Conservation (phyloP, 2,329 filamentous ascomycete species). For the Myriosclerotinia duriaeana region DNA sequence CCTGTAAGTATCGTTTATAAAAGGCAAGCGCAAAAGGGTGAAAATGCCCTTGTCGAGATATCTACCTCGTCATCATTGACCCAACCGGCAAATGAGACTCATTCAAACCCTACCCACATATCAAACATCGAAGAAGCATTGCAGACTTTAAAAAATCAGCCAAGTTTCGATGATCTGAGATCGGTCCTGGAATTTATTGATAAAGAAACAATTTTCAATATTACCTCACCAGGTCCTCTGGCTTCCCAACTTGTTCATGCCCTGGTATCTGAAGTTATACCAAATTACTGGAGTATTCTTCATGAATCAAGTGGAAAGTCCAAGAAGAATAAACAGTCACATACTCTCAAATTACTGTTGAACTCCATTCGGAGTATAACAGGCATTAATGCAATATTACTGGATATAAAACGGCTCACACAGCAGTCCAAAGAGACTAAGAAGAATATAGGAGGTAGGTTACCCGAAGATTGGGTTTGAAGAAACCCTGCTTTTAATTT, state of each 20-base stretch:
- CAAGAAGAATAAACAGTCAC: conserved; percentile 24
- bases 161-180: conserved; percentile 57
- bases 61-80: conserved; percentile 24
- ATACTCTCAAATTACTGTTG: conserved; percentile 54
- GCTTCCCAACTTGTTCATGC: conserved; percentile 73
- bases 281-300: conserved; percentile 76
- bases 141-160: conserved; percentile 60
- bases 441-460: conserved; percentile 30
- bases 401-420: conserved; percentile 64
- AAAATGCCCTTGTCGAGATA: conserved; percentile 34
- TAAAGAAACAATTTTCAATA: conserved; percentile 49
- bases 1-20: conserved; percentile 47
- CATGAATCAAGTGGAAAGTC: conserved; percentile 45
- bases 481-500: neutral
- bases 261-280: conserved; percentile 71
- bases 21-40: conserved; percentile 23
- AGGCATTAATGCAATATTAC: conserved; percentile 73
- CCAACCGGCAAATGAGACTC: conserved; percentile 24
- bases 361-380: conserved; percentile 69
- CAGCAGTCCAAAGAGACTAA: conserved; percentile 48
- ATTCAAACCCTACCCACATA: conserved; percentile 22
- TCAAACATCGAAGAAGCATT: conserved; percentile 50
- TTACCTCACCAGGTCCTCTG: conserved; percentile 63
- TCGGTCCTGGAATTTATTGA: conserved; percentile 54
- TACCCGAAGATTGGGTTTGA: neutral